Percentiles rank a stretch among this genome's conserved stretches.
phyloP scores from a whole-genome alignment of 345 rosid genomes.

The Salix exigua region DNA sequence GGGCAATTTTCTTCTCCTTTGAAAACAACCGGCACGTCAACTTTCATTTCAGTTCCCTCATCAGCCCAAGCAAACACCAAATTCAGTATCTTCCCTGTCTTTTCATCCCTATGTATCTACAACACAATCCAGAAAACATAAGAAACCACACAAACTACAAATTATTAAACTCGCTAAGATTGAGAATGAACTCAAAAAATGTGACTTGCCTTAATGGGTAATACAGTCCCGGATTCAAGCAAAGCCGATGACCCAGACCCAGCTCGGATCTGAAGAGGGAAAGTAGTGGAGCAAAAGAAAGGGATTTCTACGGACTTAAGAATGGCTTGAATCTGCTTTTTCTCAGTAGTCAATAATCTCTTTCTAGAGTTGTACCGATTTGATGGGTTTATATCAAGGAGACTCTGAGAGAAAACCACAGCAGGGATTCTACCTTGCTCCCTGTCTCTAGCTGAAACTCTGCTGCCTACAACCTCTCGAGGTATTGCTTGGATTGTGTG shows the following conservation, averaged over 20 bases:
- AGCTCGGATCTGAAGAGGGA: constrained; percentile 72
- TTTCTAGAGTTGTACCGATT: constrained; percentile 51
- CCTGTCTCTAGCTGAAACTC: constrained; percentile 57
- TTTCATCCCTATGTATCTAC: constrained; percentile 79
- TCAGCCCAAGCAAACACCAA: constrained; percentile 91
- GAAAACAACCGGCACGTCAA: constrained; percentile 80
- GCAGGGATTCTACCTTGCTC: constrained; percentile 76
- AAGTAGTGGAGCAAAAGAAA: constrained; percentile 75
- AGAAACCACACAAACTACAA: not conserved
- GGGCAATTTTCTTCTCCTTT: constrained; percentile 72
- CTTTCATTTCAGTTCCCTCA: constrained; percentile 64
- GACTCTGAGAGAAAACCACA: constrained; percentile 56
- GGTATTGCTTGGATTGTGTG: constrained; percentile 80
- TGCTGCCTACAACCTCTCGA: constrained; percentile 55
- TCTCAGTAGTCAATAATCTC: constrained; percentile 61
- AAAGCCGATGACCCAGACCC: constrained; percentile 65
- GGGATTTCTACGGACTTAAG: constrained; percentile 56
- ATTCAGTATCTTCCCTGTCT: constrained; percentile 73
- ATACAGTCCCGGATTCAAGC: constrained; percentile 69
- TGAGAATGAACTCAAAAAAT: not conserved
- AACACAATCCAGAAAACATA: constrained; percentile 10
- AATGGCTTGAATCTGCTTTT: constrained; percentile 64
- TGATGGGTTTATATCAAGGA: constrained; percentile 40
- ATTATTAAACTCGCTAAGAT: not conserved
- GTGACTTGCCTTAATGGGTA: constrained; percentile 66